These are phyloP conservation scores for Stephanodiscus triporus DNA, from an alignment of 108 stramenopile genomes.

Conservation along the genomic window DNA sequence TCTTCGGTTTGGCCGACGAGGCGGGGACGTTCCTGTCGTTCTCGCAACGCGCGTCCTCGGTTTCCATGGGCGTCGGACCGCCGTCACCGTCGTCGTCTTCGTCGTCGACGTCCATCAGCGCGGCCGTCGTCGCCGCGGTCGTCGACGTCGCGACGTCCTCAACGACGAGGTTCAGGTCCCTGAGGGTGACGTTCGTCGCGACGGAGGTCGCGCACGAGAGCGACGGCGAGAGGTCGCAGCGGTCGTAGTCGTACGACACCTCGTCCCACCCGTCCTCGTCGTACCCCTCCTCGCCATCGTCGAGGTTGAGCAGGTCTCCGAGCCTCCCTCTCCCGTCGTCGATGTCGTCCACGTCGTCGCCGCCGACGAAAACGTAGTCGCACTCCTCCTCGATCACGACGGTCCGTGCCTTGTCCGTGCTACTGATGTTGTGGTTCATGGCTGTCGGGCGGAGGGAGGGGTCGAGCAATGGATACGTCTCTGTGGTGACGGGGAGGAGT, in stretches of 20 bases:
- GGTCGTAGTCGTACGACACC: conserved; percentile 29
- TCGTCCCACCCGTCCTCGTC: conserved; percentile 22
- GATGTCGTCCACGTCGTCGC: conserved; percentile 21
- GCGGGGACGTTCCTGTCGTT: neutral
- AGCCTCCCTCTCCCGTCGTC: conserved; percentile 30
- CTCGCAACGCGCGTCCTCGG: too few species aligned
- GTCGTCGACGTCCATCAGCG: neutral
- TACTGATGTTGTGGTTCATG: neutral
- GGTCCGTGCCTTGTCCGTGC: neutral
- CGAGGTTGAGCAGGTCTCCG: conserved; percentile 19
- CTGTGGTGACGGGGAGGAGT: neutral
- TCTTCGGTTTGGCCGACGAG: conserved; percentile 15
- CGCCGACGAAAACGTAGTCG: conserved; percentile 48
- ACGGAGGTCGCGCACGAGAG: conserved; percentile 49
- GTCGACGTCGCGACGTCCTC: conserved; percentile 13
- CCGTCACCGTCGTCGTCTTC: conserved; percentile 18
- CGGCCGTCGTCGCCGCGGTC: conserved; percentile 39
- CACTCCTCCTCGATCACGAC: conserved; percentile 38
- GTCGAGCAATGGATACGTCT: too few species aligned
- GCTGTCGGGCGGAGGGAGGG: neutral
- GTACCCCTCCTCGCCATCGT: too few species aligned
- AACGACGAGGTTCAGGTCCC: conserved; percentile 27
- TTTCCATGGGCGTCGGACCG: neutral
- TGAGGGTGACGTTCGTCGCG: conserved; percentile 43
- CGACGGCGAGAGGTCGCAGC: conserved; percentile 46